Base-by-base conservation (phyloP, 2,329 filamentous ascomycete species). In the Alternaria sp. region DNA sequence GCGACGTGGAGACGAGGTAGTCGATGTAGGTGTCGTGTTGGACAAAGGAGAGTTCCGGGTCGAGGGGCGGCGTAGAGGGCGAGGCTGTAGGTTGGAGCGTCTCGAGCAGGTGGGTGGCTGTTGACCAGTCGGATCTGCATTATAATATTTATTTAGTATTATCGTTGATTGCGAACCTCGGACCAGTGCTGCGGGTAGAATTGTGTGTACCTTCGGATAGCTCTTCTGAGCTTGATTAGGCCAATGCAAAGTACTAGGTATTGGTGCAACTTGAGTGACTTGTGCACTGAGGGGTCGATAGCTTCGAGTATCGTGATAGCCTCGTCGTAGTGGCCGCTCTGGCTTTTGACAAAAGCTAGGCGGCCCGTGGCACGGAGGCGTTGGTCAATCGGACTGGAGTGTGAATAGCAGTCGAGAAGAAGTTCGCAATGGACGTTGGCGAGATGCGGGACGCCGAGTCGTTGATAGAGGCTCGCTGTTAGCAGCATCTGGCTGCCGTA, bases 261-360 rank as follows among this genome's bases (percentile, higher is more conserved):
- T 66, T 96, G 91, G 63, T 89, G 88, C 17, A 90, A 84, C 75
- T 93, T 96, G 74, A 93, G 85, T 0, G 91, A 89, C 3, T 90
- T 87, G 37, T 91, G 81, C 4, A 84, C 80, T 57, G 89, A 85
- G 3, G 83, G 79, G 50, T 89, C 84, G 17, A 92, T 76, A 28
- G 80, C 79, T 52, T 88, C 84, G 44, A 94, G 79, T 26, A 82
- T 81, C 11, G 80, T 77, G 51, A 89, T 81, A 0, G 90, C 92
- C 49, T 90, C 84, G 23, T 88, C 85, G 70, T 93, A 96, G 31
- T 82, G 84, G 1, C 94, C 93, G 45, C 81, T 83, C 56, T 88
- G 85, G 8, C 86, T 84, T 5, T 90, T 80, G 49, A 88, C 81
- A 59, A 89, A 86, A 2, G 92, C 89, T 55, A 88, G 84, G 4